Evolutionary conservation across 192 early-diverging fungal species (phyloP).

Genomic region (Oehlia diaphana): DNA sequence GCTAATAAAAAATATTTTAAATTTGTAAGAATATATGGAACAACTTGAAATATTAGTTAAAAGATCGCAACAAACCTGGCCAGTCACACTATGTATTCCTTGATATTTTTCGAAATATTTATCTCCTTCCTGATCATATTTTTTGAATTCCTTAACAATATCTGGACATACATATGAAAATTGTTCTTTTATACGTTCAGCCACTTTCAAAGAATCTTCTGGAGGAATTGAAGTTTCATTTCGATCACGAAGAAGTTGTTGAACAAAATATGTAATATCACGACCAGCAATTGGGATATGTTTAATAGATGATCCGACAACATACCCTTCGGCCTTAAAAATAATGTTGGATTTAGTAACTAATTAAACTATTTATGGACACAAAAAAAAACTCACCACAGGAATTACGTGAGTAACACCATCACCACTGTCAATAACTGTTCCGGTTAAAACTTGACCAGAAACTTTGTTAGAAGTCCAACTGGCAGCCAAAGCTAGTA

Average conservation of each 20-base stretch:
- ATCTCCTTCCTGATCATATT: constrained; percentile 85
- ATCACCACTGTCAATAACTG: constrained; percentile 97
- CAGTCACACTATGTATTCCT: constrained; percentile 82
- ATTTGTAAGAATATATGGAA: constrained; percentile 7
- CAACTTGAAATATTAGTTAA: not conserved
- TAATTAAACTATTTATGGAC: too few species aligned
- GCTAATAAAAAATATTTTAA: constrained; percentile 42
- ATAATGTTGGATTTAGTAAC: not conserved
- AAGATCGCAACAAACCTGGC: constrained; percentile 53
- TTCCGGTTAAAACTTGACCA: constrained; percentile 92
- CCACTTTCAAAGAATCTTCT: constrained; percentile 93
- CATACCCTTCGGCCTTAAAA: constrained; percentile 91
- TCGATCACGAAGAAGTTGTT: constrained; percentile 95
- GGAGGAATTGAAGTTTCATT: constrained; percentile 93
- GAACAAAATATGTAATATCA: constrained; percentile 97
- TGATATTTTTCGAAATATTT: constrained; percentile 90
- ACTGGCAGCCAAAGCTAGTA: constrained; percentile 93
- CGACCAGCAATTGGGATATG: constrained; percentile 98
- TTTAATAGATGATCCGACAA: constrained; percentile 97
- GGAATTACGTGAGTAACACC: constrained; percentile 99
- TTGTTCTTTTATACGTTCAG: constrained; percentile 95
- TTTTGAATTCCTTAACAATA: constrained; percentile 96
- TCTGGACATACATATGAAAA: constrained; percentile 96
- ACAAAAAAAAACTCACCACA: constrained; percentile 60
- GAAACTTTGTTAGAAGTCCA: constrained; percentile 86